Evolutionary conservation across 805 yeast genomes (phyloP), one percentile per base, ranked within the genome.

Genomic region (Cyberlindnera mrakii): DNA sequence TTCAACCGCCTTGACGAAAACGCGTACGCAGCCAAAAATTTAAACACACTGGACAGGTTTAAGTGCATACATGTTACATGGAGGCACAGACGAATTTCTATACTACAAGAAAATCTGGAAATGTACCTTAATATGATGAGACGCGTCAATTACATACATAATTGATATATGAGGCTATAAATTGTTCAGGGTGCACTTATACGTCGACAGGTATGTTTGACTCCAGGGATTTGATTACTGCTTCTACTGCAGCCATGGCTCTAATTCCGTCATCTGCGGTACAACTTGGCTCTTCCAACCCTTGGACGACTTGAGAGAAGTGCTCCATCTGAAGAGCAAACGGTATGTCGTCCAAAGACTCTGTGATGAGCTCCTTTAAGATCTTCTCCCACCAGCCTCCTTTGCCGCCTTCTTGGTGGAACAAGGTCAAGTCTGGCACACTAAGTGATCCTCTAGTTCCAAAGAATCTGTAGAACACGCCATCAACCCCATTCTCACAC

Each of bases 381-480:
- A 50, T 10, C 8, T 19, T 16, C 16, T 44, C 39, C 54, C 52
- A 50, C 54, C 54, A 48, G 8, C 43, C 42, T 9, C 19, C 13
- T n/a, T 31, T 31, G 11, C 20, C 37, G 15, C 16, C 16, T n/a
- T 45, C 46, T 36, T 50, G 52, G 33, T 48, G 50, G 48, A 47
- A 50, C n/a, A 48, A 37, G 32, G 35, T 48, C 30, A 50, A 44
- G 30, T 50, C 52, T 25, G 54, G 54, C 5, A 43, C 50, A 25
- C 42, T 37, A 15, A 50, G 29, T 1, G 52, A 43, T 1, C 54
- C 54, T 23, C 42, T 35, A 8, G 54, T 42, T n/a, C 54, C 54
- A 33, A 50, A 50, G 45, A 50, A 44, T 27, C 52, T 37, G 20
- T 50, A 50, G 29, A 50, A 50, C 18, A 46, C 47, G 30, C 54